Evolutionary conservation across 2,329 filamentous ascomycete genomes (phyloP).

Genomic region (Myriosclerotinia duriaeana): DNA sequence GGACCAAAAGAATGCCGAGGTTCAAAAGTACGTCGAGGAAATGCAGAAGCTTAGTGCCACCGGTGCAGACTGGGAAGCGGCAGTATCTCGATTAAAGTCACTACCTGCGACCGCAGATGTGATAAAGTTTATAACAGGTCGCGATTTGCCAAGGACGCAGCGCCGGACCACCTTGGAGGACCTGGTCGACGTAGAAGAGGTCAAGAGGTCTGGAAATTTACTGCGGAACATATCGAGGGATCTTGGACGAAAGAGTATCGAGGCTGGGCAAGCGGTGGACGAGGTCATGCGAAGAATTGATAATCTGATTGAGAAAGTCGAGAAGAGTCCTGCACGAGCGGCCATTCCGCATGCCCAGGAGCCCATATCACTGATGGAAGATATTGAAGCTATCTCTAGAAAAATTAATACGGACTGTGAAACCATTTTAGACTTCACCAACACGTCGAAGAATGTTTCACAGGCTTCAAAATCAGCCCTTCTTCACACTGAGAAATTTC

Average conservation of each 20-base stretch:
- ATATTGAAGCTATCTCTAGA: constrained; percentile 80
- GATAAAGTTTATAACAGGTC: constrained; percentile 62
- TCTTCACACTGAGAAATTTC: constrained; percentile 60
- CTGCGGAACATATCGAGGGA: constrained; percentile 58
- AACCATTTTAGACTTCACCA: constrained; percentile 67
- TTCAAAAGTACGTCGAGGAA: constrained; percentile 68
- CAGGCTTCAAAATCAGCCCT: constrained; percentile 64
- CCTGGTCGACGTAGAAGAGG: constrained; percentile 71
- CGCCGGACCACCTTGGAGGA: constrained; percentile 64
- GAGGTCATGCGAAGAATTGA: constrained; percentile 63
- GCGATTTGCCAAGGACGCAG: constrained; percentile 46
- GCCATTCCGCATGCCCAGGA: constrained; percentile 60
- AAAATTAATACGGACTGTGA: constrained; percentile 88
- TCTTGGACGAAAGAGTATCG: constrained; percentile 59
- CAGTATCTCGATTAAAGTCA: constrained; percentile 62
- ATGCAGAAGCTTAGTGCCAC: constrained; percentile 68
- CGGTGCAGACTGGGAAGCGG: constrained; percentile 64
- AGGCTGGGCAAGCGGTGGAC: constrained; percentile 59
- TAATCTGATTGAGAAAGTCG: constrained; percentile 61
- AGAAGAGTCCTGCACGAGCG: constrained; percentile 56
- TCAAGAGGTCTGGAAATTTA: constrained; percentile 68
- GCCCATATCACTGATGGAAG: constrained; percentile 68
- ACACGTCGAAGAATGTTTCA: constrained; percentile 62
- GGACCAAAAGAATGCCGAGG: constrained; percentile 68
- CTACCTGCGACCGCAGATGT: constrained; percentile 67